These are phyloP conservation scores for Fusarium chuoi DNA, from an alignment of 2,329 filamentous ascomycete genomes.

Conservation along the genomic window DNA sequence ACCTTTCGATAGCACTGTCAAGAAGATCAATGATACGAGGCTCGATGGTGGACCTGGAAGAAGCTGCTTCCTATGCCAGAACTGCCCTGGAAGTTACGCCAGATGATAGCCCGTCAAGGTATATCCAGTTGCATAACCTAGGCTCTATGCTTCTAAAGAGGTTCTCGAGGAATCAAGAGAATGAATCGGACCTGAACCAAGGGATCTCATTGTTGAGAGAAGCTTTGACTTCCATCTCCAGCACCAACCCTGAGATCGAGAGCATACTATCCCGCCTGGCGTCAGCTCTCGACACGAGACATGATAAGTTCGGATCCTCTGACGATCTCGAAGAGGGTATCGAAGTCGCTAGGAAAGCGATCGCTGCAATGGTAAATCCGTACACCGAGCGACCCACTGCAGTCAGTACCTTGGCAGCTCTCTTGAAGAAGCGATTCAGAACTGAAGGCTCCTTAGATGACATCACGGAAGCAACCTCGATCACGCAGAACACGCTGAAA, in stretches of 20 bases:
- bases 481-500: background rate
- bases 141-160: background rate
- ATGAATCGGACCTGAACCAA: background rate
- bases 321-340: background rate
- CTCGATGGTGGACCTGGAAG: background rate
- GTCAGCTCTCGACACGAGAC: background rate
- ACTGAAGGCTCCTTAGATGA: background rate
- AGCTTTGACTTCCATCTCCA: background rate
- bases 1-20: background rate
- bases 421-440: background rate
- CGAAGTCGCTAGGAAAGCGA: background rate
- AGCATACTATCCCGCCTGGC: background rate
- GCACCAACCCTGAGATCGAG: background rate
- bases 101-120: accelerated
- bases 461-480: background rate
- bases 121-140: background rate
- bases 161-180: background rate
- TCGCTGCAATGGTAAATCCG: accelerated
- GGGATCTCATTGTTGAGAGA: background rate
- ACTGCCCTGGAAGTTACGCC: background rate
- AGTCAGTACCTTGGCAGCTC: background rate
- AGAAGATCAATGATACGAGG: background rate
- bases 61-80: background rate
- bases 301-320: background rate
- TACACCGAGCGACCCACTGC: background rate